Evolutionary conservation across 345 rosid genomes (phyloP).

Genomic region (Euphorbia lathyris): DNA sequence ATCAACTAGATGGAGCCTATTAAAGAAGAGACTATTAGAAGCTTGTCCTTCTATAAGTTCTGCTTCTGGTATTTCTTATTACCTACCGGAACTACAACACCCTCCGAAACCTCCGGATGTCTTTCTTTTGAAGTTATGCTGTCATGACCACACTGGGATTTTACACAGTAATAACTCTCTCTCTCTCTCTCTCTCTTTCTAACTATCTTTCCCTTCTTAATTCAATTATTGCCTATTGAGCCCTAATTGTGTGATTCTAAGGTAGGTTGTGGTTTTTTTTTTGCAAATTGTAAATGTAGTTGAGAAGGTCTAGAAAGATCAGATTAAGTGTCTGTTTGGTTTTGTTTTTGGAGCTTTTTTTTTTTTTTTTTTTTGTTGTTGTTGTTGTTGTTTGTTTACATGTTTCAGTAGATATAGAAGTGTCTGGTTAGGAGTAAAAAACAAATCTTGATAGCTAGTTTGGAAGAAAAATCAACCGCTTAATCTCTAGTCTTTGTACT

Average conservation of each 20-base stretch:
- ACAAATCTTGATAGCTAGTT: too few relatives aligned
- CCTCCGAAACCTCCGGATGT: constrained; percentile 68
- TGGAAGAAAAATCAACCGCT: too few relatives aligned
- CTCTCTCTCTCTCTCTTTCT: neutral
- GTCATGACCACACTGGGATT: constrained; percentile 79
- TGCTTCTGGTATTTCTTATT: constrained; percentile 66
- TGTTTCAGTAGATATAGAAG: too few relatives aligned
- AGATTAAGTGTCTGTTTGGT: neutral
- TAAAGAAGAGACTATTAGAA: constrained; percentile 76
- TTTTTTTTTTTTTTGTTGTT: neutral
- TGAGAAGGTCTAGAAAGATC: neutral
- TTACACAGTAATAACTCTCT: constrained; percentile 53
- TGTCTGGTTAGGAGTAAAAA: too few relatives aligned
- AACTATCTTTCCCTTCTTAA: neutral
- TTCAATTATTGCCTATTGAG: neutral
- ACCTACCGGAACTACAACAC: constrained; percentile 48
- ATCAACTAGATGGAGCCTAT: constrained; percentile 67
- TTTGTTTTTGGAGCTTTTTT: too few relatives aligned
- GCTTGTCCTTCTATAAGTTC: constrained; percentile 77
- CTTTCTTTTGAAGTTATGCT: constrained; percentile 69
- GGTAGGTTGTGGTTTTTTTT: neutral
- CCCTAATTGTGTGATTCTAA: neutral
- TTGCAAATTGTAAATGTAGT: neutral
- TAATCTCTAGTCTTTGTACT: too few relatives aligned
- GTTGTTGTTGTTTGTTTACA: neutral